Base-by-base conservation (phyloP, 2,329 filamentous ascomycete genomes). In the Didymella glomerata region DNA sequence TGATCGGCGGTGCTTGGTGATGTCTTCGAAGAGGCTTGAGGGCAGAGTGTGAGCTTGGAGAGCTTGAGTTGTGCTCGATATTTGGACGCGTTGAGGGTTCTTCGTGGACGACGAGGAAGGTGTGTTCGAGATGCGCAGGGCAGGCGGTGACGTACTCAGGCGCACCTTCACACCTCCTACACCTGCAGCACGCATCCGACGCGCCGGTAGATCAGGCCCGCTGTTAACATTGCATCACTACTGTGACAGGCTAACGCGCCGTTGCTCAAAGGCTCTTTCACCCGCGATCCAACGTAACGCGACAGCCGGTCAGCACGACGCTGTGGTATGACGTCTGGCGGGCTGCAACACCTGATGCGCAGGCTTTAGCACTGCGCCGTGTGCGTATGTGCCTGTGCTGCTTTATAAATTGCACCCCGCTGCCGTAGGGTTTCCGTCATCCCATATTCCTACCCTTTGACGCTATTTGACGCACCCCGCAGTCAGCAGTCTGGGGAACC, bases 281-380 rank as follows among this genome's bases (percentile, higher is more conserved):
- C 49, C 45, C 32, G 49, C 20, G 25, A 41, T 47, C 45, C 50
- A 59, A 13, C 20, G 41, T 47, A 36, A 50, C 46, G 41, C 50
- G 50, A 54, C 46, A 30, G 50, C 50, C 50, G 30, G 30, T 32
- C 30, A 32, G 30, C 30, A 14, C 30, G 46, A 50, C 11, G 50
- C 56, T 42, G 56, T 50, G 27, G n/a, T 47, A 59, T 59, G 56
- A 59, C 56, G 56, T 59, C 46, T 54, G 20, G 24, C 14, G n/a
- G 20, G 32, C 32, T 54, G 40, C 25, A 40, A 46, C 49, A 22
- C 30, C 36, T 49, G 55, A 58, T 44, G 45, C 45, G 40, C 45
- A 27, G 4, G 50, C 24, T 34, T 34, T 51, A 49, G 53, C 46
- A 16, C 27, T 22, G 49, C 20, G 46, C 46, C 22, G 50, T 50